Conservation (phyloP, 345 rosid species). For the Arabidopsis arenosa region DNA sequence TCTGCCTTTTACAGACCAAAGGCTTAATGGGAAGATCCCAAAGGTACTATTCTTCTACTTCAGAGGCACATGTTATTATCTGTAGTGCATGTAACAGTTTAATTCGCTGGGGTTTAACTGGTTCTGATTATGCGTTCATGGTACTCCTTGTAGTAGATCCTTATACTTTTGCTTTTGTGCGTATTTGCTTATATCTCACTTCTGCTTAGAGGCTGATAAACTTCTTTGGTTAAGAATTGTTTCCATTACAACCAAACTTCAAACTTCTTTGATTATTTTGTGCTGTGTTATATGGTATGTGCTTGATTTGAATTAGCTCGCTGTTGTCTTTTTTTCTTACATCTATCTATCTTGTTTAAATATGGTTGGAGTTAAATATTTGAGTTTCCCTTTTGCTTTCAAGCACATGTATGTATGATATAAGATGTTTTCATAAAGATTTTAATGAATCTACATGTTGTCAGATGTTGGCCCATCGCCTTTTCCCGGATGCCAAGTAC, state of each 20-base stretch:
- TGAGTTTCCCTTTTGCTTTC: neutral
- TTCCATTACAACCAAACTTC: neutral
- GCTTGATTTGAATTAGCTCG: neutral
- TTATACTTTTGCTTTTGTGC: neutral
- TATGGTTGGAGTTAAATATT: conserved; percentile 2
- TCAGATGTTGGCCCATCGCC: conserved; percentile 95
- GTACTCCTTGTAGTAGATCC: neutral
- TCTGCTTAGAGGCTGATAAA: too few relatives aligned
- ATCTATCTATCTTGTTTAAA: neutral
- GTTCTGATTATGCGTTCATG: neutral
- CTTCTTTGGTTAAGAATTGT: neutral
- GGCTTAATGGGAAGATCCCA: conserved; percentile 97
- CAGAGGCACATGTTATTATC: neutral
- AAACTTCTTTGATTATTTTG: neutral
- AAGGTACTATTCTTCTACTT: conserved; percentile 59
- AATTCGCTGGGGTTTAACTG: neutral
- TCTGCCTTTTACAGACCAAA: conserved; percentile 87
- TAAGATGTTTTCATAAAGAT: conserved; percentile 15
- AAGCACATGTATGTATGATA: neutral
- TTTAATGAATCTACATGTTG: conserved; percentile 24
- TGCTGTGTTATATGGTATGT: neutral
- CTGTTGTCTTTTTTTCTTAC: neutral
- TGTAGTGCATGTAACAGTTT: neutral
- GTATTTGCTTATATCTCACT: too few relatives aligned
- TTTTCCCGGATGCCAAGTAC: conserved; percentile 77